Base-by-base conservation (phyloP, 306 rosid species). In the Erythrophleum fordii region DNA sequence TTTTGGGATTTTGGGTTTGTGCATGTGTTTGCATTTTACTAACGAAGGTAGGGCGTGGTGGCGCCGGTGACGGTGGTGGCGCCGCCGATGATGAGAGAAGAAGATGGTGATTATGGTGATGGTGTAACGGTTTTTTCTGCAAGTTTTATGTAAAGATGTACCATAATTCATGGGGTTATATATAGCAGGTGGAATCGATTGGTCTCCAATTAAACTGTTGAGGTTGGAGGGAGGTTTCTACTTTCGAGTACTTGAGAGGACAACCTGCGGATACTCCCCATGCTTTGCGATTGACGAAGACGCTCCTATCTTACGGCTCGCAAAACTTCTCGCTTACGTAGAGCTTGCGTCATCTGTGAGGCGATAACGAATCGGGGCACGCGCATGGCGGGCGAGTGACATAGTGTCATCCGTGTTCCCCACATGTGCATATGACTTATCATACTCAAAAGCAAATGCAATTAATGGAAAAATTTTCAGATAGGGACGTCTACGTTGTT, bases 71-170 rank as follows among this genome's bases (percentile, higher is more conserved):
- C 45, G 70, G 74, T 41, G 86, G 84, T 49, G 86, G 84, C 67
- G 81, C 42, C 82, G 83, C 73, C 83, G 83, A 62, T 28, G 65
- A 58, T 18, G 44, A 29, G 76, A 72, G 75, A 69, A 83, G 73
- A 51, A 42, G 72, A 74, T 51, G 23, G 53, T 37, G 72, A 46
- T 46, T 16, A 70, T 64, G 90, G 86, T 46, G 58, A 78, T 56
- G 90, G 86, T 45, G 58, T 22, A 79, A 85, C 88, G 87, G 53
- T 31, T 35, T 79, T 87, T 82, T 77, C 90, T 85, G 79, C 20
- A 70, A 64, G 28, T 80, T 75, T 61, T 23, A 60, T 42, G 87
- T 58, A 41, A 66, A 70, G 13, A 72, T 20, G 20, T 22, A 22
- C 48, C 29, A 22, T 69, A 26, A 59, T 55, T 85, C 20, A 77